These are phyloP conservation scores for Pyrenochaeta sp. DNA, from an alignment of 2,329 filamentous ascomycete species.

Conservation along the genomic window DNA sequence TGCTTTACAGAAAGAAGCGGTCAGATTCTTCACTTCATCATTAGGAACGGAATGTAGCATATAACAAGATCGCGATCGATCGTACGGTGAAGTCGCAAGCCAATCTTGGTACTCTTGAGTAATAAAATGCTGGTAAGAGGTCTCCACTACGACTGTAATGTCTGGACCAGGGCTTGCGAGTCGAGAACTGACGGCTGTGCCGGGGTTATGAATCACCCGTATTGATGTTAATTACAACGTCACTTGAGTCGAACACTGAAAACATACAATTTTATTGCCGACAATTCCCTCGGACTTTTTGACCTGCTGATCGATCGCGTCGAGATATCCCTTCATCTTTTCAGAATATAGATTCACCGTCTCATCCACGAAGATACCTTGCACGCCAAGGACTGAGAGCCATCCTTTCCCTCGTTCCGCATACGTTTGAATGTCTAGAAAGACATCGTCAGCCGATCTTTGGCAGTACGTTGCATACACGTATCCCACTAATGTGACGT, in stretches of 20 bases:
- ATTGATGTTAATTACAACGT: not conserved
- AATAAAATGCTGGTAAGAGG: slow-evolving; percentile 24
- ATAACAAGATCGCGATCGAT: slow-evolving; percentile 27
- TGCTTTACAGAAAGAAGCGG: slow-evolving; percentile 14
- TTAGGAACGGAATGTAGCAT: slow-evolving; percentile 38
- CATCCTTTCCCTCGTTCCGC: slow-evolving; percentile 47
- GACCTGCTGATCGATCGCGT: slow-evolving; percentile 24
- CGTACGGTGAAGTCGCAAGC: slow-evolving; percentile 33
- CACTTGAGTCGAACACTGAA: not conserved
- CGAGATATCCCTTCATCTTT: slow-evolving; percentile 27
- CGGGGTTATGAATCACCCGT: slow-evolving; percentile 42
- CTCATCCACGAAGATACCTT: slow-evolving; percentile 63
- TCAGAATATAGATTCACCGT: slow-evolving; percentile 47
- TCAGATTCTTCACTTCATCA: slow-evolving; percentile 20
- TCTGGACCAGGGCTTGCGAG: slow-evolving; percentile 35
- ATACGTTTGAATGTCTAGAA: slow-evolving; percentile 57
- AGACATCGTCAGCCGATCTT: slow-evolving; percentile 24
- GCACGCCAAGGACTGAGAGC: slow-evolving; percentile 49
- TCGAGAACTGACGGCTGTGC: slow-evolving; percentile 30
- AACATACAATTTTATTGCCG: slow-evolving; percentile 19
- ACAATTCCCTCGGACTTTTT: slow-evolving; percentile 10
- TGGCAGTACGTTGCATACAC: slow-evolving; percentile 60
- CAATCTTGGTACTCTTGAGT: slow-evolving; percentile 33
- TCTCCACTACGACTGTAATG: slow-evolving; percentile 37
- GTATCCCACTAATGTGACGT: slow-evolving; percentile 61